A percentile compares a stretch with the other conserved stretches of the same genome.
Evolutionary conservation across 805 yeast genomes (phyloP).

Genomic region (Kluyveromyces lactis): DNA sequence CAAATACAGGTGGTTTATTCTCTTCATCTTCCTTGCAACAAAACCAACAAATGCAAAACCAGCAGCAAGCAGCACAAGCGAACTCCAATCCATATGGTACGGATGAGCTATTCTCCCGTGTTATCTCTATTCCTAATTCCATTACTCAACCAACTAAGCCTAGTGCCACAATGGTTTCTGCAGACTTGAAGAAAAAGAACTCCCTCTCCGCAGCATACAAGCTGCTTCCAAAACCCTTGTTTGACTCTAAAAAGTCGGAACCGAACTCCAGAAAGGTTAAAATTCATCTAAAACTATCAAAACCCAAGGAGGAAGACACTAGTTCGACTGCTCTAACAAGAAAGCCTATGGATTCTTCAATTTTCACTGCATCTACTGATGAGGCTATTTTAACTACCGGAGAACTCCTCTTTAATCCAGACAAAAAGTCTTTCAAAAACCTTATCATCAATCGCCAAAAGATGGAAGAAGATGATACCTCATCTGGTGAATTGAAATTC

Average conservation of each 20-base stretch:
- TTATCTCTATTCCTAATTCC: slow-evolving; percentile 28
- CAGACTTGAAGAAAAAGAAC: slow-evolving; percentile 46
- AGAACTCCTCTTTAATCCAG: slow-evolving; percentile 21
- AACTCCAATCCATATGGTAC: slow-evolving; percentile 64
- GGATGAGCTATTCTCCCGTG: slow-evolving; percentile 52
- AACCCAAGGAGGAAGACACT: slow-evolving; percentile 1
- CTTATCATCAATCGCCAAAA: slow-evolving; percentile 20
- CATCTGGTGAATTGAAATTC: slow-evolving; percentile 8
- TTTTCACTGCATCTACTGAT: slow-evolving; percentile 12
- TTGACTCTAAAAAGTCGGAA: slow-evolving; percentile 20
- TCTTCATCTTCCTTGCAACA: slow-evolving; percentile 27
- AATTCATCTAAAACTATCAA: background rate
- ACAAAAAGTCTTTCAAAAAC: slow-evolving; percentile 23
- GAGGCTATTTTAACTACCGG: slow-evolving; percentile 19
- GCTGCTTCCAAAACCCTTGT: slow-evolving; percentile 56
- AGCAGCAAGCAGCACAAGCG: slow-evolving; percentile 26
- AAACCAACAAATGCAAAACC: slow-evolving; percentile 21
- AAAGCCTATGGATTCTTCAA: slow-evolving; percentile 7
- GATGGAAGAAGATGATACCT: slow-evolving; percentile 7
- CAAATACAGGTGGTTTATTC: slow-evolving; percentile 36
- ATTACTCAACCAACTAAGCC: slow-evolving; percentile 36
- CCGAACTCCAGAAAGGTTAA: background rate
- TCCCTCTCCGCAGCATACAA: slow-evolving; percentile 54
- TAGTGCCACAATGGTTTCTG: slow-evolving; percentile 39
- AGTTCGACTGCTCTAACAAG: slow-evolving; percentile 9